Percentiles rank a stretch among this genome's conserved stretches.
These are phyloP conservation scores for Candida parachauliodes DNA, from an alignment of 805 yeast species.

Conservation along the genomic window DNA sequence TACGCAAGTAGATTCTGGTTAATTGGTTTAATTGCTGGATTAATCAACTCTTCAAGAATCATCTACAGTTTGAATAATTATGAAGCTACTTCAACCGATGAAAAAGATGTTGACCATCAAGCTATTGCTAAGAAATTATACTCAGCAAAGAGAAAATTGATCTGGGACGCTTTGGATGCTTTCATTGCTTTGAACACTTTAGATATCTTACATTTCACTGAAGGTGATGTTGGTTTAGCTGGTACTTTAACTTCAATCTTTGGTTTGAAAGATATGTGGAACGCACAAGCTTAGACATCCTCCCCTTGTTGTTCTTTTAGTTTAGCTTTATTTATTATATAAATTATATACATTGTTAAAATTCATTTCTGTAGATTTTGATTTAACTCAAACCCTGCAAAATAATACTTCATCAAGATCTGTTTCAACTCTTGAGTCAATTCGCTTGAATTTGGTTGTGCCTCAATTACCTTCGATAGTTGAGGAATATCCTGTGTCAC, in stretches of 20 bases:
- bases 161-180: constrained; percentile 75
- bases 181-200: constrained; percentile 72
- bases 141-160: constrained; percentile 55
- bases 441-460: constrained; percentile 12
- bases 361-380: background rate
- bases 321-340: constrained; percentile 3
- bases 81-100: constrained; percentile 12
- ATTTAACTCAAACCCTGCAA: constrained; percentile 33
- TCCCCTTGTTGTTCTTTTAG: background rate
- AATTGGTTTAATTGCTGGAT: constrained; percentile 59
- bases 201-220: constrained; percentile 57
- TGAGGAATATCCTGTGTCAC: constrained; percentile 12
- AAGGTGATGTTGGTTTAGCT: constrained; percentile 78
- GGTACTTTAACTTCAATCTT: constrained; percentile 79
- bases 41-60: constrained; percentile 46
- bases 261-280: constrained; percentile 76
- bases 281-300: constrained; percentile 18
- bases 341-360: background rate
- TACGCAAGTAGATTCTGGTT: constrained; percentile 76
- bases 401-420: constrained; percentile 25
- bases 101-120: constrained; percentile 28
- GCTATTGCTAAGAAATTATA: constrained; percentile 42
- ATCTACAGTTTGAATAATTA: constrained; percentile 13
- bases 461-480: constrained; percentile 15
- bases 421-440: constrained; percentile 22